Base-by-base conservation (phyloP, 2,329 filamentous ascomycete species). In the Curvularia hawaiiensis region DNA sequence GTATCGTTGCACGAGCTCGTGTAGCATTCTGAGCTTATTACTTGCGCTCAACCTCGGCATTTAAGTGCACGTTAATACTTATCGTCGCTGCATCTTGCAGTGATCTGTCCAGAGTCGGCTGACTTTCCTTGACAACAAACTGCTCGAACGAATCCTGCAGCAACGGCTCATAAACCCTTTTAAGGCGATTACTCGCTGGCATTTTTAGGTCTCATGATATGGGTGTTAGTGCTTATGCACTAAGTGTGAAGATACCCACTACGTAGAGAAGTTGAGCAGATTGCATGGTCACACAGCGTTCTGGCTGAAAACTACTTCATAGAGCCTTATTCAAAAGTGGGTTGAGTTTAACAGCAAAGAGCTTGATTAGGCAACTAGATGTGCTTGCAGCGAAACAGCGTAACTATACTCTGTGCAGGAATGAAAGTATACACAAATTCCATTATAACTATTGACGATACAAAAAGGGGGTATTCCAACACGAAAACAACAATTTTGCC, bases 31-130 rank as follows among this genome's bases (percentile, higher is more conserved):
- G 16, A 28, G 18, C 10, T 46, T 41, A 24, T 20, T 40, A 31
- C 20, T 28, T 24, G 26, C 53, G 33, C 40, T 52, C 40, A 56
- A 52, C 16, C 16, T 56, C 53, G 48, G 53, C 48, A 52, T 30
- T 18, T 16, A 24, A 26, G 40, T 14, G 48, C 48, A 24, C 48
- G 18, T 30, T 31, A n/a, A 20, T 24, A 40, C 26, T 26, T 26
- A 33, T 31, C 20, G 38, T 20, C 6, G 28, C 35, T n/a, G 41
- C 9, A 35, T 38, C 7, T 30, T 12, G 31, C 52, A 28, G 20
- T n/a, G 22, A 31, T 30, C 33, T 52, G 20, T 38, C 16, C 28
- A 24, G 41, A 7, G 41, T 55, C 52, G 47, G 31, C 53, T 56
- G 53, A 52, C 41, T 41, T 52, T 26, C 7, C 31, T 46, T 33